Base-by-base conservation (phyloP, 768 basidiomycete species). In the Amanita inopinata region DNA sequence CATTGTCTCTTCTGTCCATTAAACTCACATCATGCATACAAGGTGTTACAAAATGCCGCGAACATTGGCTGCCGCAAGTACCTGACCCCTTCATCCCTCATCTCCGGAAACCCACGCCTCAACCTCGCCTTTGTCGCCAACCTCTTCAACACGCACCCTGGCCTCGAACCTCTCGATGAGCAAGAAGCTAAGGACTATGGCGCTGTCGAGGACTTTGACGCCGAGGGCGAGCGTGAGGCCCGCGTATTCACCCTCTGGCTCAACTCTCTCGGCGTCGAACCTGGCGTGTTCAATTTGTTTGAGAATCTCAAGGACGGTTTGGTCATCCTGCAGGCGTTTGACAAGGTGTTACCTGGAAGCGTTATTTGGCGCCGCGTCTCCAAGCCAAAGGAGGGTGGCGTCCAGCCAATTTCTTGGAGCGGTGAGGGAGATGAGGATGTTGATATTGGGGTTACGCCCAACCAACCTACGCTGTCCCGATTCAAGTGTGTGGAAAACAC, bases 401-500 rank as follows among this genome's bases (percentile, higher is more conserved):
- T 6, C 61, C 61, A 25, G 63, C 61, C 25, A 61, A 63, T 36
- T 64, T 46, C 64, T 66, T 1, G 64, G 64, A 46, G 56, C 61
- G 58, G 51, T 22, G 51, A 56, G 1, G 74, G 66, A 2, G 86
- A 80, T 27, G 85, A 84, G 46, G 84, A 73, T 30, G 85, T 80
- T 45, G 85, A 85, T 56, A 81, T 84, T 30, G 85, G 85, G 15
- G 81, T 89, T 30, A 84, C 80, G 7, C 83, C 84, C 3, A 87
- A 82, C 58, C 87, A 82, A 69, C 79, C 80, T 52, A 80, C 78
- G 31, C 70, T 99, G 14, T 93, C 93, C 30, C 73, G 90, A 40
- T 99, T 98, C 74, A 99, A 99, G 70, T 82, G 83, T 23, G 91
- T 99, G 19, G 96, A 99, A 66, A 98, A 99, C 64, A 96, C 90